These are phyloP conservation scores for Trebouxiophyceae sp. DNA, from an alignment of 163 green algal species.

Conservation along the genomic window DNA sequence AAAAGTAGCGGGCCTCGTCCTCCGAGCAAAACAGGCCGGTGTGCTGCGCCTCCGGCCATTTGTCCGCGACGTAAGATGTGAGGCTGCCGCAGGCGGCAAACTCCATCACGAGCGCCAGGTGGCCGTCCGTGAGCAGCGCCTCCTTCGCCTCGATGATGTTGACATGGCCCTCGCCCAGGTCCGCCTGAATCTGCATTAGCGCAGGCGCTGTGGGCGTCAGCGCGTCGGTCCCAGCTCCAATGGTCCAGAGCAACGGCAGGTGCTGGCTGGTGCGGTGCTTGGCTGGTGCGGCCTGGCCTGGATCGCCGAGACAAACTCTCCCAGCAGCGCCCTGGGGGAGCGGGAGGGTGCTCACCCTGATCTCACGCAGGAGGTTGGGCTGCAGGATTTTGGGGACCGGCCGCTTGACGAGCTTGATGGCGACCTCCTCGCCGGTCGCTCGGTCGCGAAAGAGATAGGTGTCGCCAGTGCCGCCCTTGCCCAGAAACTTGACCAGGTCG, in stretches of 20 bases:
- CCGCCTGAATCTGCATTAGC: conserved; percentile 49
- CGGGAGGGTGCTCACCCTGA: conserved; percentile 39
- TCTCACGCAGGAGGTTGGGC: conserved; percentile 77
- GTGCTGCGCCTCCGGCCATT: conserved; percentile 32
- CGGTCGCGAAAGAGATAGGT: conserved; percentile 69
- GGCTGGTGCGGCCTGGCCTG: too few relatives aligned
- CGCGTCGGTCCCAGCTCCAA: too few relatives aligned
- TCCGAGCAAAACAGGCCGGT: conserved; percentile 68
- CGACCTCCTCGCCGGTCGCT: conserved; percentile 55
- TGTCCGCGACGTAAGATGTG: conserved; percentile 61
- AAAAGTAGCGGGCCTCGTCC: conserved; percentile 68
- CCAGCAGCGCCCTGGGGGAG: too few relatives aligned
- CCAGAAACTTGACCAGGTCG: conserved; percentile 53
- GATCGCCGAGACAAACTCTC: too few relatives aligned
- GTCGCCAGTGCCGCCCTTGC: conserved; percentile 73
- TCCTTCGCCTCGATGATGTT: conserved; percentile 50
- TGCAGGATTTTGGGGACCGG: conserved; percentile 77
- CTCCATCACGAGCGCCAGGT: conserved; percentile 82
- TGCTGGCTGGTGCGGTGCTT: background rate
- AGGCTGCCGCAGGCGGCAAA: conserved; percentile 70
- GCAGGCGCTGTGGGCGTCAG: too few relatives aligned
- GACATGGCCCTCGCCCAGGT: conserved; percentile 78
- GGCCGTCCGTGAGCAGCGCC: conserved; percentile 68
- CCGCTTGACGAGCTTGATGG: conserved; percentile 86
- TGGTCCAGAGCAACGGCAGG: too few relatives aligned